Evolutionary conservation across 352 stramenopile genomes (phyloP).

Genomic region (Globisporangium recalcitrans): DNA sequence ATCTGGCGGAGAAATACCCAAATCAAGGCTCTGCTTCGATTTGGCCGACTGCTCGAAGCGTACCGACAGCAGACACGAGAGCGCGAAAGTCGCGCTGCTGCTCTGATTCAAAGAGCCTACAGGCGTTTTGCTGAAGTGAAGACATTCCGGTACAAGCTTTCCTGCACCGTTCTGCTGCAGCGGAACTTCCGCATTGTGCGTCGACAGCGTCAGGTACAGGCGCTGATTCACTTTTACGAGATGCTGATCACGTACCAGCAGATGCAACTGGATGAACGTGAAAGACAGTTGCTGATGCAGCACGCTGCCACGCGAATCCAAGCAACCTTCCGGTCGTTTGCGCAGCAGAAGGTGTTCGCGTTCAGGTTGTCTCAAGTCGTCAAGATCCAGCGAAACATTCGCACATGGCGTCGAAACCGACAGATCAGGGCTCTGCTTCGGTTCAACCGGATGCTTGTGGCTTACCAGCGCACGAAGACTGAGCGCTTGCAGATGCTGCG

Average conservation of each 20-base stretch:
- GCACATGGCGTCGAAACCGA: slow-evolving; percentile 31
- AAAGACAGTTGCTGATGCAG: slow-evolving; percentile 12
- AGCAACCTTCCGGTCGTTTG: slow-evolving; percentile 10
- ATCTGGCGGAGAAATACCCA: slow-evolving; percentile 11
- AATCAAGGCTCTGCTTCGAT: slow-evolving; percentile 6
- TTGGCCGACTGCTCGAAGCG: not conserved
- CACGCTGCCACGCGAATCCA: slow-evolving; percentile 17
- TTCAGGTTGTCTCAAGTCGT: slow-evolving; percentile 14
- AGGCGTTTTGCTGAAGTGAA: slow-evolving; percentile 20
- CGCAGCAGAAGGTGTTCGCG: slow-evolving; percentile 18
- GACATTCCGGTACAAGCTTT: slow-evolving; percentile 21
- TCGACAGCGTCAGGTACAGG: slow-evolving; percentile 25
- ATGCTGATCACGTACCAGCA: slow-evolving; percentile 31
- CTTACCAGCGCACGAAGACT: slow-evolving; percentile 26
- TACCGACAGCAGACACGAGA: not conserved
- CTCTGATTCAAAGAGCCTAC: slow-evolving; percentile 28
- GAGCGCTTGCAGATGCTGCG: slow-evolving; percentile 22
- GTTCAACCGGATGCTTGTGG: slow-evolving; percentile 29
- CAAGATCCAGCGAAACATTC: slow-evolving; percentile 35
- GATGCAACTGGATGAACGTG: slow-evolving; percentile 27
- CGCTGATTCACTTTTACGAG: slow-evolving; percentile 31
- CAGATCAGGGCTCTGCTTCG: slow-evolving; percentile 26
- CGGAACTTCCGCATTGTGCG: slow-evolving; percentile 39
- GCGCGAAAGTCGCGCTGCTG: slow-evolving; percentile 23
- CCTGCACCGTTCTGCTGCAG: slow-evolving; percentile 26